Conservation (phyloP, 2,329 filamentous ascomycete species). For the Hypoxylon sp. region DNA sequence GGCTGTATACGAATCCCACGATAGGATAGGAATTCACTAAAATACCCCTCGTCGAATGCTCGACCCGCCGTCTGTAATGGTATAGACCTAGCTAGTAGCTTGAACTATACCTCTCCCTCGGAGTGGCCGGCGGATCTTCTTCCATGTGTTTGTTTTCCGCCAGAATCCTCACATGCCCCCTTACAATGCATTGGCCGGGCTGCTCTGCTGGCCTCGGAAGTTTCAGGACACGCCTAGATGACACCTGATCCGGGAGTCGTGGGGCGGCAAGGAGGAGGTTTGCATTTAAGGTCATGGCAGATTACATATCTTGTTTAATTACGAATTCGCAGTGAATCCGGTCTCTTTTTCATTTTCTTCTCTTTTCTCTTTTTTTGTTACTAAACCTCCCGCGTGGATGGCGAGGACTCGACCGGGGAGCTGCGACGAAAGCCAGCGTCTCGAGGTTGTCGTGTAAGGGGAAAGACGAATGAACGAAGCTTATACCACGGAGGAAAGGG, state of each 20-base stretch:
- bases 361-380: slow-evolving; percentile 42
- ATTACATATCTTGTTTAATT: slow-evolving; percentile 63
- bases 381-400: slow-evolving; percentile 36
- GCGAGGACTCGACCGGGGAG: slow-evolving; percentile 31
- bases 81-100: slow-evolving; percentile 46
- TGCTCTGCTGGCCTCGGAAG: slow-evolving; percentile 31
- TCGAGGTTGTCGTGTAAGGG: slow-evolving; percentile 20
- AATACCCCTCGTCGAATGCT: slow-evolving; percentile 40
- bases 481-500: slow-evolving; percentile 32
- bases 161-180: slow-evolving; percentile 36
- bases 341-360: slow-evolving; percentile 42
- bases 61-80: slow-evolving; percentile 44
- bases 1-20: slow-evolving; percentile 18
- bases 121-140: slow-evolving; percentile 42
- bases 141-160: slow-evolving; percentile 44
- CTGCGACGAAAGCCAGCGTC: slow-evolving; percentile 19
- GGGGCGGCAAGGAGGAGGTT: slow-evolving; percentile 34
- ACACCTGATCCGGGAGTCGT: slow-evolving; percentile 38
- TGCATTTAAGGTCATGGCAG: slow-evolving; percentile 50
- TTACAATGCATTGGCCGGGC: slow-evolving; percentile 37
- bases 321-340: slow-evolving; percentile 49
- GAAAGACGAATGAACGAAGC: slow-evolving; percentile 35
- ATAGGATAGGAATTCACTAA: slow-evolving; percentile 32
- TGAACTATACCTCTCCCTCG: slow-evolving; percentile 41
- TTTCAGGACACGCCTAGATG: slow-evolving; percentile 37